Percentiles rank a stretch among this genome's conserved stretches.
Conservation (phyloP, 306 rosid genomes). For the Citrullus colocynthis region DNA sequence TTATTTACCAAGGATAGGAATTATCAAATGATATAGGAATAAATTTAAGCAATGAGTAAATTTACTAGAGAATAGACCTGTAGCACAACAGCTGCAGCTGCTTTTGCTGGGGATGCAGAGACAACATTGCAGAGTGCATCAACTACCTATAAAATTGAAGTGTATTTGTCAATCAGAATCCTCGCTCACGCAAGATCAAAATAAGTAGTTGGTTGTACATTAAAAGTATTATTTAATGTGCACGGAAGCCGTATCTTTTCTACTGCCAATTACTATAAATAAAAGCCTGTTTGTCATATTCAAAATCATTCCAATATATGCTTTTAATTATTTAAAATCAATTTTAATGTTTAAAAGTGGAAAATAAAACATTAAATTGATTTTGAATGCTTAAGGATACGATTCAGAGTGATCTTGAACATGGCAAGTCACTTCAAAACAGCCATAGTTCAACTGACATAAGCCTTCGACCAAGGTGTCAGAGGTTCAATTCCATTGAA, state of each 20-base stretch:
- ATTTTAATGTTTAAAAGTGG: too few relatives aligned
- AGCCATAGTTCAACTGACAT: too few relatives aligned
- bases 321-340: too few relatives aligned
- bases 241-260: background rate
- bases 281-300: background rate
- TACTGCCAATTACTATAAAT: background rate
- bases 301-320: too few relatives aligned
- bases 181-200: background rate
- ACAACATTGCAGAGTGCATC: slow-evolving; percentile 97
- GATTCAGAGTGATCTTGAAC: too few relatives aligned
- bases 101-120: slow-evolving; percentile 81
- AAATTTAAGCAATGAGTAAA: background rate
- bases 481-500: too few relatives aligned
- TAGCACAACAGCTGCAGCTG: slow-evolving; percentile 90
- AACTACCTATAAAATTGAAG: slow-evolving; percentile 43
- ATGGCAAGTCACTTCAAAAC: too few relatives aligned
- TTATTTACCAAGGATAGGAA: background rate
- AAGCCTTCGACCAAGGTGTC: too few relatives aligned
- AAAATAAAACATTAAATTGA: too few relatives aligned
- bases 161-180: background rate
- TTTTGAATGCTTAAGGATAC: too few relatives aligned
- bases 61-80: slow-evolving; percentile 47
- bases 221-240: background rate
- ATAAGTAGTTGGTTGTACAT: background rate
- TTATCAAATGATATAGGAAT: background rate